Base-by-base conservation (phyloP, 108 stramenopile species). In the Cyclotella cryptica region DNA sequence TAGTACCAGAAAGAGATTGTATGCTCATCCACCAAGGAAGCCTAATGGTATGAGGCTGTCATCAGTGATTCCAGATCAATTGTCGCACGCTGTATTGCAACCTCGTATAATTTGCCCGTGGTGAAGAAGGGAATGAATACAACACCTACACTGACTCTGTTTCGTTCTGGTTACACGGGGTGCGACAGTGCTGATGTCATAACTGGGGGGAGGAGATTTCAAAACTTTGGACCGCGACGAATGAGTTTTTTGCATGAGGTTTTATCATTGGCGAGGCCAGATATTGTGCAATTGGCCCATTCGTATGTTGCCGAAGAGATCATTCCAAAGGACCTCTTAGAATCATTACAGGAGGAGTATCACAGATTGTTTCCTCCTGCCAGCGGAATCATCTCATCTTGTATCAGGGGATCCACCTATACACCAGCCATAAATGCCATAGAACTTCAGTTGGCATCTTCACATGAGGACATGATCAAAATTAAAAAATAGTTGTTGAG, bases 1-100 rank as follows among this genome's bases (percentile, higher is more conserved):
- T 22, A 41, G 21, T 10, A 14, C 15, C 39, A 55, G 24, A 3
- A 70, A 70, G 24, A 30, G 69, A 22, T 17, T 70, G 15, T 57
- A 70, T 42, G 0, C 19, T 1, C 69, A 70, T 39, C 49, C 52
- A 7, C 69, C 69, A n/a, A 46, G 52, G 3, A 70, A 70, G 40
- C 53, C 27, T 1, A 11, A 39, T 13, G 12, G 22, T 10, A 63
- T 52, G 39, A 22, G 46, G 28, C n/a, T n/a, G n/a, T 51, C 47
- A 19, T 15, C 39, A 14, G n/a, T 9, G 10, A 14, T 1, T 13
- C 3, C 45, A 14, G 17, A 39, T 47, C 62, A 63, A 30, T 43
- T 74, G 0, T 7, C 13, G 10, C 27, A 8, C 17, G 24, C 8
- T 6, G 17, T 17, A 3, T 7, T 59, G 24, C 22, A 29, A 8